Percentiles rank a stretch among this genome's conserved stretches.
Conservation (phyloP, 2,329 filamentous ascomycete species). For the Pseudogymnoascus sp. region DNA sequence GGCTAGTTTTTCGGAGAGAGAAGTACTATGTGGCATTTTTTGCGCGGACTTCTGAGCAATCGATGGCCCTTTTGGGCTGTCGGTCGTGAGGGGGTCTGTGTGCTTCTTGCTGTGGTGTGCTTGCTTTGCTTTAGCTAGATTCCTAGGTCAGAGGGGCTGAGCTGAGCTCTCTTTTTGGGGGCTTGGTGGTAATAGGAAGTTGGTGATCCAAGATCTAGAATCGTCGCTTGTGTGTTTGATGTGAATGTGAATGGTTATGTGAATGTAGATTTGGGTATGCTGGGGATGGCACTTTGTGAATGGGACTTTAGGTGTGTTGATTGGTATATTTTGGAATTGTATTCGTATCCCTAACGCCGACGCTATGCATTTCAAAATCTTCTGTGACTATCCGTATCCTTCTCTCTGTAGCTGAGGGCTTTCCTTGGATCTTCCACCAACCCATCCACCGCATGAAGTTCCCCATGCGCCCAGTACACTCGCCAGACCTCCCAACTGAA, state of each 20-base stretch:
- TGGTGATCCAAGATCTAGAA: neutral
- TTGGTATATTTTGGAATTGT: neutral
- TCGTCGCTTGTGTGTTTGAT: neutral
- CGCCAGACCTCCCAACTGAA: neutral
- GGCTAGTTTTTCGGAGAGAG: neutral
- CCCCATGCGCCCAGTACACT: neutral
- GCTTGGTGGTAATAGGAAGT: slow-evolving; percentile 6
- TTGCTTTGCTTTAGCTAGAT: slow-evolving; percentile 6
- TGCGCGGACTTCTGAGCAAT: neutral
- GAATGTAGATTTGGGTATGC: neutral
- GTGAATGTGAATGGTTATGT: neutral
- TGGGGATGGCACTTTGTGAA: neutral
- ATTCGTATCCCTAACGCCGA: slow-evolving; percentile 3
- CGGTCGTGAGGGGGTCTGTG: neutral
- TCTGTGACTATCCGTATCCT: neutral
- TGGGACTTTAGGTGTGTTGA: neutral
- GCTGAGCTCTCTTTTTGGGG: neutral
- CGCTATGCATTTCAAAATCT: neutral
- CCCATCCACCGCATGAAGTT: neutral
- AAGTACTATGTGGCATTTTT: neutral
- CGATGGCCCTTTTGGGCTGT: neutral
- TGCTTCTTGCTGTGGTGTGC: neutral
- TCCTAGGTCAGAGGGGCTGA: neutral
- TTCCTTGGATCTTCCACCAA: neutral
- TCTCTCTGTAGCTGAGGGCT: neutral